phyloP scores from a whole-genome alignment of 257 asterid species.

The Prunella vulgaris region DNA sequence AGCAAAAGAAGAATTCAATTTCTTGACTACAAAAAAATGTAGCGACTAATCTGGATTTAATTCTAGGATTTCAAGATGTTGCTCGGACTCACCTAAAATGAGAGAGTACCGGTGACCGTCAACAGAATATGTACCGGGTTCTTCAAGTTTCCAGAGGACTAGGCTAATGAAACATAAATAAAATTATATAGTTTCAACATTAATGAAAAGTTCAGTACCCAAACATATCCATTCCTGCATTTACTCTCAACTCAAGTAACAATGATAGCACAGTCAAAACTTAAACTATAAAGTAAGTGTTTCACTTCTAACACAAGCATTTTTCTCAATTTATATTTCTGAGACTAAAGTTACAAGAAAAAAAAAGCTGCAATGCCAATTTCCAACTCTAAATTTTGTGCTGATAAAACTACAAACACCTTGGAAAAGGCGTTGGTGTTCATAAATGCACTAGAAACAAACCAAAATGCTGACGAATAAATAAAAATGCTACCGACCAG shows the following conservation, averaged over 20 bases:
- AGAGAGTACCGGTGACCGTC: no score
- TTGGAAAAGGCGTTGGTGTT: background rate
- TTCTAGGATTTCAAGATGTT: no score
- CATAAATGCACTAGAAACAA: background rate
- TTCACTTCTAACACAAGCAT: constrained; percentile 5
- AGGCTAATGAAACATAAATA: no score
- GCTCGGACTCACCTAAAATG: no score
- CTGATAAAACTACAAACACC: background rate
- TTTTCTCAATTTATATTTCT: background rate
- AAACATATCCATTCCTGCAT: constrained; percentile 6
- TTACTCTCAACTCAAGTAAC: background rate
- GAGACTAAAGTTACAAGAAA: background rate
- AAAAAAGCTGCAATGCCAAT: background rate
- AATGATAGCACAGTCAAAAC: background rate
- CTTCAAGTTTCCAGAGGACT: no score
- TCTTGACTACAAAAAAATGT: no score
- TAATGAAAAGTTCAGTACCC: background rate
- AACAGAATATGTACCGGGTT: no score
- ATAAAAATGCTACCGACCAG: background rate
- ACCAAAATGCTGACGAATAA: background rate
- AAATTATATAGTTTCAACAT: no score
- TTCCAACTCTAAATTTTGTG: background rate
- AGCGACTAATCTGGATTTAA: no score
- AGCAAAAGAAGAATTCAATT: no score
- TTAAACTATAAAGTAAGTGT: background rate